These are phyloP conservation scores for Salvia sclarea DNA, from an alignment of 305 asterid species.

Conservation along the genomic window DNA sequence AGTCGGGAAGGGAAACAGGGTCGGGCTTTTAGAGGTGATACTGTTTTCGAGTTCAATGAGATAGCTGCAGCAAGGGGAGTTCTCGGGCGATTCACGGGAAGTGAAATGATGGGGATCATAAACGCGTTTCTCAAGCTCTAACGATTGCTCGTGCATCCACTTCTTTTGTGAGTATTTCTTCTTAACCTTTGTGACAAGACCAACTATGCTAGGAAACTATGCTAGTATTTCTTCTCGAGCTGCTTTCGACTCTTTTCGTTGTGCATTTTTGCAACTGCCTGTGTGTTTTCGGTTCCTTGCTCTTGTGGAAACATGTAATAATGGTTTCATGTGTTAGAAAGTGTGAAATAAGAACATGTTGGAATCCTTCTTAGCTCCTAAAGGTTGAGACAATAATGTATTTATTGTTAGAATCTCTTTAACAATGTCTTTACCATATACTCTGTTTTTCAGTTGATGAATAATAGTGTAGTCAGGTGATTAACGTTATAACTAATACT, in stretches of 20 bases:
- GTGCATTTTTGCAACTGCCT: not conserved
- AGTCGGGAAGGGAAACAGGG: slow-evolving; percentile 34
- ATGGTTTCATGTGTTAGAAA: too few relatives aligned
- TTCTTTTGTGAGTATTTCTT: not conserved
- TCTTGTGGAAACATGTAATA: not conserved
- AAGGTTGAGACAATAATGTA: too few relatives aligned
- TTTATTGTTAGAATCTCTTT: too few relatives aligned
- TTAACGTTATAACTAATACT: too few relatives aligned
- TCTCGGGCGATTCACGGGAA: slow-evolving; percentile 86
- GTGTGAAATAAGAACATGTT: too few relatives aligned
- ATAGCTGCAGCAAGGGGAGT: slow-evolving; percentile 83
- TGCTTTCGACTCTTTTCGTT: not conserved
- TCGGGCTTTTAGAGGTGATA: slow-evolving; percentile 58
- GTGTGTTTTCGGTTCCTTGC: not conserved
- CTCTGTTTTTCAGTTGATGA: too few relatives aligned
- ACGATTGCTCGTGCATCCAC: slow-evolving; percentile 15
- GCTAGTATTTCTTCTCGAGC: not conserved
- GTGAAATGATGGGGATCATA: slow-evolving; percentile 92
- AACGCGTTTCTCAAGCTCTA: slow-evolving; percentile 58
- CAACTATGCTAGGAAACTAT: slow-evolving; percentile 9
- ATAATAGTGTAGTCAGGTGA: too few relatives aligned
- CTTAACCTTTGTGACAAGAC: not conserved
- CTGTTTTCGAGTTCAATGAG: slow-evolving; percentile 65
- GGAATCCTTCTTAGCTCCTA: too few relatives aligned
- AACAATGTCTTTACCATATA: too few relatives aligned